phyloP scores from a whole-genome alignment of 2,329 filamentous ascomycete species.

The Aureobasidium sp. region DNA sequence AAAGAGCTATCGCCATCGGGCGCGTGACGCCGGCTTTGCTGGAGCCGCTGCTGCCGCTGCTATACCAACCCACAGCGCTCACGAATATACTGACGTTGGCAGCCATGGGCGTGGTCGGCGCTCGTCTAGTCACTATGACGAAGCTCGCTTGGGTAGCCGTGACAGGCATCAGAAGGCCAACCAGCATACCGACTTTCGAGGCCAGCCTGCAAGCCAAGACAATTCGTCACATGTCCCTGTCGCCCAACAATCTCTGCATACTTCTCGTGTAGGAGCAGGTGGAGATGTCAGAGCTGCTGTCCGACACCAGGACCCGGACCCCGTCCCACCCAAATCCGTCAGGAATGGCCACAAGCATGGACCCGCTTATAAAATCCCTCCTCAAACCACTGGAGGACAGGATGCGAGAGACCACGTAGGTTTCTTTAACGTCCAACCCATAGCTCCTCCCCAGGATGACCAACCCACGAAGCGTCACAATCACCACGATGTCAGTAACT shows the following conservation, averaged over 20 bases:
- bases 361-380: conserved; percentile 28
- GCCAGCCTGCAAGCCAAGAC: conserved; percentile 12
- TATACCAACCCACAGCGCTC: neutral
- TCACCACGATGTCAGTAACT: conserved; percentile 25
- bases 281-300: conserved; percentile 25
- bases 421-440: conserved; percentile 26
- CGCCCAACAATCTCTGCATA: conserved; percentile 32
- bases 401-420: conserved; percentile 34
- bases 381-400: conserved; percentile 30
- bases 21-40: conserved; percentile 26
- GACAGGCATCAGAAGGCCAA: neutral
- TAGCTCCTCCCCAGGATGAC: conserved; percentile 20
- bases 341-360: conserved; percentile 20
- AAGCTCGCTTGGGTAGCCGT: neutral
- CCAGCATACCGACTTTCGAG: neutral
- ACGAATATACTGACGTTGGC: neutral
- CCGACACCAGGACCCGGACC: conserved; percentile 29
- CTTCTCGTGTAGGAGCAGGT: conserved; percentile 31
- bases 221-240: conserved; percentile 16
- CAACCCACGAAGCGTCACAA: conserved; percentile 20
- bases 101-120: neutral
- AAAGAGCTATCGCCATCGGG: conserved; percentile 21
- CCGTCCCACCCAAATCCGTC: conserved; percentile 25
- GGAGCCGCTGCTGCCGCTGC: conserved; percentile 25
- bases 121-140: neutral